Evolutionary conservation across 2,329 filamentous ascomycete genomes (phyloP), one percentile per base, ranked within the genome.

Genomic region (Paecilomyces sp.): DNA sequence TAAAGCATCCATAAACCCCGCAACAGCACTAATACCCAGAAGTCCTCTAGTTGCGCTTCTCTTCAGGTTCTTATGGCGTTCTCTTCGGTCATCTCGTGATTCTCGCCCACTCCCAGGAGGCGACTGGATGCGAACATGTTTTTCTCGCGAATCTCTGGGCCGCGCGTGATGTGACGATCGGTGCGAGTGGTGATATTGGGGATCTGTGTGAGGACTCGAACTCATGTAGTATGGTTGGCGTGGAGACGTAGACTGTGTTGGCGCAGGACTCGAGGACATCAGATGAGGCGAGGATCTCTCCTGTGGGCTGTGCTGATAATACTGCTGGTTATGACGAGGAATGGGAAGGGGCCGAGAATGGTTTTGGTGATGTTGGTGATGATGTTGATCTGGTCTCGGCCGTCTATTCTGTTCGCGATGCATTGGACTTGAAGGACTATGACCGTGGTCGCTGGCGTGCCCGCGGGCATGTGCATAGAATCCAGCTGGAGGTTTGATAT

Each of bases 1-100:
- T 52, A 77, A 59, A n/a, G 74, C 74, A 65, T 75, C 71, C 63
- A 77, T 65, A 58, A 76, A 74, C 11, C 73, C 73, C 5, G 72
- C 72, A 58, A 75, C 72, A 13, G 74, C 74, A 15, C 72, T 71
- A 24, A 71, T 70, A 2, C 73, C 74, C 6, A 70, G 65, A 28
- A 76, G 57, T 2, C 73, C 73, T 36, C 70, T 70, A 7, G 73
- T 73, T 41, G 74, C 73, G 50, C 66, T 70, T 34, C 74, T 67
- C 52, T 67, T 68, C 13, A 74, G 57, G 55, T 68, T 65, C 28
- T 68, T 70, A 41, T 70, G 69, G 5, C 68, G 59, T 18, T 65
- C 41, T 18, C 18, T 47, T 9, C n/a, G n/a, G 7, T 22, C 63
- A 11, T 47, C 60, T 54, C 22, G 28, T 30, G 59, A 60, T 59